phyloP scores from a whole-genome alignment of 345 rosid species.

The Lumnitzera racemosa region DNA sequence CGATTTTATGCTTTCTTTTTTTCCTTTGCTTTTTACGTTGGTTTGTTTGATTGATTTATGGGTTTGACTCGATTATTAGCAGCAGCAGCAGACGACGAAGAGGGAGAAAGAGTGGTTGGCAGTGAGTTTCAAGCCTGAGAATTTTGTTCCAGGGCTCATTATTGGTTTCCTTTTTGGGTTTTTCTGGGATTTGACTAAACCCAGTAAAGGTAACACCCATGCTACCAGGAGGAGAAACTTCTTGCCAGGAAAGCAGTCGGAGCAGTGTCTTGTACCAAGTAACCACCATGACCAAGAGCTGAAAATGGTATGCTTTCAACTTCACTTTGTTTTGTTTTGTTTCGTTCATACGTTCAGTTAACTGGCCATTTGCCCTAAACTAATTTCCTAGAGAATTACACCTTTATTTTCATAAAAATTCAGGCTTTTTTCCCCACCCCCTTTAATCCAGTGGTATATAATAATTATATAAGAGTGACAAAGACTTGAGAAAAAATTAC shows the following conservation, averaged over 20 bases:
- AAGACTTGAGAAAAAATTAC: too few species aligned
- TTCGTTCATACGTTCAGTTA: too few species aligned
- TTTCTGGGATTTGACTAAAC: constrained; percentile 61
- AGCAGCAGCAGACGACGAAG: constrained; percentile 44
- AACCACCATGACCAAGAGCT: constrained; percentile 50
- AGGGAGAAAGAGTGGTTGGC: constrained; percentile 43
- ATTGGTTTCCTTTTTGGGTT: constrained; percentile 83
- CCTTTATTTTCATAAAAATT: too few species aligned
- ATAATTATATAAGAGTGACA: too few species aligned
- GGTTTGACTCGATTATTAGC: constrained; percentile 1
- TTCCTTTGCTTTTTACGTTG: background rate
- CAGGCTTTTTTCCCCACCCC: too few species aligned
- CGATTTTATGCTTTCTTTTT: too few species aligned
- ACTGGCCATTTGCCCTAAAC: too few species aligned
- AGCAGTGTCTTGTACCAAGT: constrained; percentile 24
- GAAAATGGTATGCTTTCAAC: constrained; percentile 51
- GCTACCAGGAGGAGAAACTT: constrained; percentile 45
- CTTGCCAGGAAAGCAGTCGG: constrained; percentile 47
- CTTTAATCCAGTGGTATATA: too few species aligned
- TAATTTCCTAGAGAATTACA: too few species aligned
- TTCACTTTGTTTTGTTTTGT: background rate
- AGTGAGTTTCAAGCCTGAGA: constrained; percentile 66
- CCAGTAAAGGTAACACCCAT: constrained; percentile 15
- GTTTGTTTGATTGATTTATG: background rate
- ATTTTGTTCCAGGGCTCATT: constrained; percentile 71